Evolutionary conservation across 129 eudicot genomes (phyloP), one percentile per base, ranked within the genome.

Genomic region (Tagetes patula): DNA sequence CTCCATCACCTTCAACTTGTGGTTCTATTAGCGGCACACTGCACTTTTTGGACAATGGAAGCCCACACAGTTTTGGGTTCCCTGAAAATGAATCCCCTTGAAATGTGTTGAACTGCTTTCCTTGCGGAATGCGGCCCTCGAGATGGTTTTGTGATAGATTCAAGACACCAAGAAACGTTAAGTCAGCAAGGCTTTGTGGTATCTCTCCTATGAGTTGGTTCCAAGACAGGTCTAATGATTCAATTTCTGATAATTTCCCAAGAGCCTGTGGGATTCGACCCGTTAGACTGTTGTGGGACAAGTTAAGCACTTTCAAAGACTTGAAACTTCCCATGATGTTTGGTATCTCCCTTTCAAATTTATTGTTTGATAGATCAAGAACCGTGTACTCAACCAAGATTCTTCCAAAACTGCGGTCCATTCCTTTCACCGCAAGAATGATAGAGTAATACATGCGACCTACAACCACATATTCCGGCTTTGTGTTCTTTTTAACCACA

Each of bases 111-210:
- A 79, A 72, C 5, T 79, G 78, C 20, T 1, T 65, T 0, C 72
- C 82, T 52, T 20, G 13, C 0, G 82, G 73, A 39, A 78, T 78
- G 8, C 42, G 82, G 4, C 82, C 82, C 32, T 8, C 50, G 0
- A 71, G 77, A 78, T 42, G 67, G 37, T 78, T 78, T 53, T 71
- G 77, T 0, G 89, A 85, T 58, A 85, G 75, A 41, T 82, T 79
- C 42, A 85, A 8, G 67, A 46, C 46, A 3, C 43, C 67, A 41
- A 85, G 82, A 76, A 36, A 64, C 0, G 65, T 75, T 7, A 85
- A 50, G 30, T 0, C 70, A 2, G 72, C 34, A 20, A 85, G 82
- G 1, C 56, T 50, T 20, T 14, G 36, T 5, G 77, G 86, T 5
- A 85, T 81, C 36, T 65, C 76, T 49, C 82, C 82, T 0, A 1